Base-by-base conservation (phyloP, 345 rosid species). In the Orychophragmus violaceus region DNA sequence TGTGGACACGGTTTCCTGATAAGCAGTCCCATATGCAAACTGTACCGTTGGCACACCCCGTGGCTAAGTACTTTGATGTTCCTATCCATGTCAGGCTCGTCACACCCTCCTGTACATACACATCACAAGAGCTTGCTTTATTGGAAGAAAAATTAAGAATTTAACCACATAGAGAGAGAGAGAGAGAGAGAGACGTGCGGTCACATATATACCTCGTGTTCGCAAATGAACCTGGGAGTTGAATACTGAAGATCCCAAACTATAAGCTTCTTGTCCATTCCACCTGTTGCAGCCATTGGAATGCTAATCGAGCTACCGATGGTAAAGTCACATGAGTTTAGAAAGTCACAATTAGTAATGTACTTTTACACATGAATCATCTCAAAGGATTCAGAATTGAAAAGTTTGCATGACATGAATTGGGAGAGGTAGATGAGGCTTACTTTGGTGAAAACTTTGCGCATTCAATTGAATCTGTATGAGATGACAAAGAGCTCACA, bases 231-330 rank as follows among this genome's bases (percentile, higher is more conserved):
- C 14, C 95, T 85, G 14, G 95, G 82, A 10, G 73, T 74, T n/a
- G 92, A 90, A 78, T 77, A 77, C 46, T 88, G 89, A 45, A 87
- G 76, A 80, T 90, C 97, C 95, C 97, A 90, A n/a, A 90, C 83
- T 8, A 87, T 78, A 54, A 94, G 96, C 67, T 87, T 85, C 59
- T 82, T 66, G 78, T 94, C 96, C 89, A 87, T 76, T 76, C 96
- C 82, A 71, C 96, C 97, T 0, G 95, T 84, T 63, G 96, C 97
- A 60, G 85, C 95, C 92, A 87, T 80, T 2, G 86, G 88, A 25
- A 74, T 68, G 2, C 64, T 68, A 5, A 69, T 46, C 0, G 79
- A 71, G 60, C 95, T n/a, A n/a, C n/a, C n/a, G n/a, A n/a, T 27
- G 29, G 29, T 27, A 27, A 27, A 4, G 29, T 27, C 4, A 27